These are phyloP conservation scores for Annulohypoxylon truncatum DNA, from an alignment of 2,329 filamentous ascomycete species.

Conservation along the genomic window DNA sequence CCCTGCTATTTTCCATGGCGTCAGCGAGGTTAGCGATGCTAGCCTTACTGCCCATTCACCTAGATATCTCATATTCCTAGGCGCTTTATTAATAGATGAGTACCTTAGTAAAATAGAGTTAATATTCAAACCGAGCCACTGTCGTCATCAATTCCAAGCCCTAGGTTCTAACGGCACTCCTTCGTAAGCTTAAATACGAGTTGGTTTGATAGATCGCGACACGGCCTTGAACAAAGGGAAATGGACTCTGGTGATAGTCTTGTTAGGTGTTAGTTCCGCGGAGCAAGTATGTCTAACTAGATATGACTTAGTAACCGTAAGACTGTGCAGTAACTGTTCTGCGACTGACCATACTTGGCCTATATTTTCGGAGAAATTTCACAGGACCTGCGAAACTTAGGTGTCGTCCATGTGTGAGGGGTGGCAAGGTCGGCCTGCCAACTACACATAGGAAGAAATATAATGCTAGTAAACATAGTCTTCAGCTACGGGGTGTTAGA, in stretches of 20 bases:
- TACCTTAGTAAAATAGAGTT: neutral
- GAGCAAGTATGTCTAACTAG: neutral
- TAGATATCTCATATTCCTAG: neutral
- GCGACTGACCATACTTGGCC: neutral
- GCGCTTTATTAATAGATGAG: neutral
- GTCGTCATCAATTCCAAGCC: neutral
- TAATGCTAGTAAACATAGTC: neutral
- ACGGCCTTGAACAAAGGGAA: neutral
- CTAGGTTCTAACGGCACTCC: neutral
- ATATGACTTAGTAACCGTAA: neutral
- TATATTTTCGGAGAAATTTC: neutral
- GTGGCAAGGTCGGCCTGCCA: neutral
- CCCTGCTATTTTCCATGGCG: slow-evolving; percentile 5
- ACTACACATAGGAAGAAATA: neutral
- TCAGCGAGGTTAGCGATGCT: slow-evolving; percentile 10
- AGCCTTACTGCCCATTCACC: neutral
- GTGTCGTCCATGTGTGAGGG: neutral
- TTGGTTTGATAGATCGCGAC: neutral
- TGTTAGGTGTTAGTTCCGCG: neutral
- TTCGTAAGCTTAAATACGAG: neutral
- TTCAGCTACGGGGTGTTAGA: neutral
- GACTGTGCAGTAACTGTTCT: neutral
- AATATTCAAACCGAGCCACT: slow-evolving; percentile 3
- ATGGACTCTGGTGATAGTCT: neutral
- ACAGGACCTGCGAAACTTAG: neutral